phyloP scores from a whole-genome alignment of 2,329 filamentous ascomycete genomes.

The Neoarthrinium moseri region DNA sequence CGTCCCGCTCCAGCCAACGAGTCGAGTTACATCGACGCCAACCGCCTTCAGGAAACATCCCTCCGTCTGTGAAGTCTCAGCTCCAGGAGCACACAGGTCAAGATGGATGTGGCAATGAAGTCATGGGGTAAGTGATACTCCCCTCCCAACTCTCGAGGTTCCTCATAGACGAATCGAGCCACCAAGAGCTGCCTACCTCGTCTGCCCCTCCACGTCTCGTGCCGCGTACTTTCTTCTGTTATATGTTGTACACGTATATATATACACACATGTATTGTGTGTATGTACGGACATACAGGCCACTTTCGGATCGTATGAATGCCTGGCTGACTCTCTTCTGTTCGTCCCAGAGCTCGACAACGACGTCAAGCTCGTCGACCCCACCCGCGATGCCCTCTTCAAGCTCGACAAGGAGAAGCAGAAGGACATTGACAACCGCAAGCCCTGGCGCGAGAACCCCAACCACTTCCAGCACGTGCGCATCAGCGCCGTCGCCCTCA shows the following conservation, averaged over 20 bases:
- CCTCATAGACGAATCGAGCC: too few relatives aligned
- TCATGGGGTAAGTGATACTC: slow-evolving; percentile 61
- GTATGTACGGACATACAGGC: too few relatives aligned
- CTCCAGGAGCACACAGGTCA: slow-evolving; percentile 14
- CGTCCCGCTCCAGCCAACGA: too few relatives aligned
- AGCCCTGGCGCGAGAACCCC: slow-evolving; percentile 76
- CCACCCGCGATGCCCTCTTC: slow-evolving; percentile 88
- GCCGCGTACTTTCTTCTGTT: too few relatives aligned
- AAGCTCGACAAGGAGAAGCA: slow-evolving; percentile 71
- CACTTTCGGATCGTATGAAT: slow-evolving; percentile 15
- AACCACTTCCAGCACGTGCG: slow-evolving; percentile 92
- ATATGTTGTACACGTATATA: too few relatives aligned
- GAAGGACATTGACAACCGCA: slow-evolving; percentile 60
- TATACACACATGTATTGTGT: too few relatives aligned
- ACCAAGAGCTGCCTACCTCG: too few relatives aligned
- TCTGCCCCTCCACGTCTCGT: too few relatives aligned
- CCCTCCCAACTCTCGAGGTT: too few relatives aligned
- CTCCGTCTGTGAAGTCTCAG: neutral
- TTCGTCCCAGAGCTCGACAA: slow-evolving; percentile 82
- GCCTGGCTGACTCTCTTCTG: slow-evolving; percentile 15
- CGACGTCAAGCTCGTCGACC: slow-evolving; percentile 78
- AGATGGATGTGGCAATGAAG: slow-evolving; percentile 57
- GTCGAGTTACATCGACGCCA: too few relatives aligned
- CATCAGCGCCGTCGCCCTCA: slow-evolving; percentile 87
- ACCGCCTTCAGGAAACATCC: too few relatives aligned